phyloP scores from a whole-genome alignment of 78 protist species.

The Dictyostelium capitatum region DNA sequence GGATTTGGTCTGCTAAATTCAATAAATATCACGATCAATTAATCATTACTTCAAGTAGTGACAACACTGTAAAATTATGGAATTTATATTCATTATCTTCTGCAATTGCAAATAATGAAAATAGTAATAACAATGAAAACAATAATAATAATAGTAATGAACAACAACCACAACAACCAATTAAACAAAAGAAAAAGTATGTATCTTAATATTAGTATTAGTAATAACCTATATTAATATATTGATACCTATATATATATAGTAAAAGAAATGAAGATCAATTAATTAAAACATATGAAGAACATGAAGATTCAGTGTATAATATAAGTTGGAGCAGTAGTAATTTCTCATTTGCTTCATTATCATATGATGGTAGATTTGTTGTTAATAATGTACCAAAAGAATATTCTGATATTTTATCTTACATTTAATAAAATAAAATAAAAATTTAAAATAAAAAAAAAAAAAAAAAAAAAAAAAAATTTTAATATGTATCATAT shows the following conservation, averaged over 20 bases:
- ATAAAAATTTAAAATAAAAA: neutral
- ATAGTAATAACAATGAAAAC: neutral
- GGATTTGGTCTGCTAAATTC: slow-evolving; percentile 81
- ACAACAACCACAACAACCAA: slow-evolving; percentile 9
- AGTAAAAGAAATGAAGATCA: slow-evolving; percentile 81
- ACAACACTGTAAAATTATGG: slow-evolving; percentile 79
- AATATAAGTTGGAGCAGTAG: slow-evolving; percentile 67
- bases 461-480: neutral
- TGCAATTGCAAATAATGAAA: neutral
- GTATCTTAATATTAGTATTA: neutral
- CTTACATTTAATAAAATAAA: slow-evolving; percentile 20
- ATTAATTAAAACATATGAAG: slow-evolving; percentile 74
- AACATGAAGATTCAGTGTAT: slow-evolving; percentile 82
- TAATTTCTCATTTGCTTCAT: slow-evolving; percentile 68
- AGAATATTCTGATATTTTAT: slow-evolving; percentile 66
- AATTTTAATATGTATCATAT: too few species aligned
- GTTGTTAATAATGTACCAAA: slow-evolving; percentile 83
- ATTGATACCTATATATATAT: neutral
- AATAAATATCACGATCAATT: slow-evolving; percentile 77
- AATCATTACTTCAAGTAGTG: slow-evolving; percentile 70
- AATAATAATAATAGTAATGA: slow-evolving; percentile 1
- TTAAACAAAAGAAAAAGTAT: slow-evolving; percentile 56
- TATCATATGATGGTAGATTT: slow-evolving; percentile 79
- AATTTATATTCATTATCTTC: slow-evolving; percentile 65
- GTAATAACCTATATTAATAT: neutral